Evolutionary conservation across 2,329 filamentous ascomycete species (phyloP), one percentile per base, ranked within the genome.

Genomic region (Cercospora sesami): DNA sequence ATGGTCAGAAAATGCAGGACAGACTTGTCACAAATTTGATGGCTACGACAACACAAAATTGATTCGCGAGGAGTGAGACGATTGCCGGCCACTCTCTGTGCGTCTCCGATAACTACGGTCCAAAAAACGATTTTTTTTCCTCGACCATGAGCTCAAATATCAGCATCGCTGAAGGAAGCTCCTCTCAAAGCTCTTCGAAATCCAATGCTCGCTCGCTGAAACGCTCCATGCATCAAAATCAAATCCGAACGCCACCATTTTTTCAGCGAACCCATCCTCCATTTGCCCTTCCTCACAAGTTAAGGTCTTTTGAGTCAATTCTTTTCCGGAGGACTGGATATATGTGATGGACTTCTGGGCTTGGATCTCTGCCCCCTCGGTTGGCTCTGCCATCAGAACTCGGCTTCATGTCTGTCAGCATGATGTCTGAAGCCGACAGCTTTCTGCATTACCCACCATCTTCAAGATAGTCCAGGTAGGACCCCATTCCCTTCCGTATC

Each of bases 401-500:
- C 60, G 42, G 60, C 60, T 62, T 3, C 33, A 14, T 45, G 16
- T 21, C 6, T 21, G 42, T 62, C 26, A 62, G 60, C 60, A 23
- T 51, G 9, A 14, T 14, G 10, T 21, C 18, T 23, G 55, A 2
- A 30, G 12, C 12, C 12, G 10, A 16, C 21, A 48, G 60, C 12
- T 51, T 45, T 48, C 5, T 18, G 23, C 42, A 28, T 59, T 7
- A 62, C 60, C 28, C 4, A 62, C 60, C 60, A 31, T 62, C 60
- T 8, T 62, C 60, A 23, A 62, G 60, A 33, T 62, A 62, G 16
- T 62, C 39, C 36, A 62, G 26, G 12, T 62, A 62, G 2, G 36
- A 48, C 0, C 42, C 42, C 10, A 62, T 28, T n/a, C 60, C 60
- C 6, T 33, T 62, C 10, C 60, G 60, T 42, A 62, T 51, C 36